Evolutionary conservation across 306 rosid species (phyloP).

Genomic region (Ochetophila trinervis): DNA sequence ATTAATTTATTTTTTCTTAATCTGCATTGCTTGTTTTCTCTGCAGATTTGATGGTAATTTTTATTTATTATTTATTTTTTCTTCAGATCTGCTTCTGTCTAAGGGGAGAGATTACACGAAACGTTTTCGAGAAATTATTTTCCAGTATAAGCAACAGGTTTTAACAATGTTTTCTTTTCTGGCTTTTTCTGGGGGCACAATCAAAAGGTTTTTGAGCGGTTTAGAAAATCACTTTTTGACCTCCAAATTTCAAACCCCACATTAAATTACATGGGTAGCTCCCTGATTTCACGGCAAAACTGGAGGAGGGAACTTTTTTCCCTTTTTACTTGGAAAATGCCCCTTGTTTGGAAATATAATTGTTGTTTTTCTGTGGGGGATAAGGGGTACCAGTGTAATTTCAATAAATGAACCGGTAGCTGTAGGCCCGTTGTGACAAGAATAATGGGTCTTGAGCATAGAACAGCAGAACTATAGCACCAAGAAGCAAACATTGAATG

Average conservation of each 20-base stretch:
- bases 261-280: constrained; percentile 14
- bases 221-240: constrained; percentile 19
- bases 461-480: constrained; percentile 8
- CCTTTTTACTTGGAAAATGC: constrained; percentile 22
- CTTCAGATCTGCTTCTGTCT: constrained; percentile 40
- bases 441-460: constrained; percentile 30
- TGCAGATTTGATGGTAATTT: constrained; percentile 11
- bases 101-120: constrained; percentile 17
- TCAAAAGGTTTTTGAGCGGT: constrained; percentile 19
- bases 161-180: not conserved
- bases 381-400: constrained; percentile 33
- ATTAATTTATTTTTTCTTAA: constrained; percentile 2
- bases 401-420: constrained; percentile 11
- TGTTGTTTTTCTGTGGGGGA: constrained; percentile 1
- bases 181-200: constrained; percentile 26
- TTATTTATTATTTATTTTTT: constrained; percentile 16
- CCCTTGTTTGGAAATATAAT: not conserved
- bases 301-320: constrained; percentile 31
- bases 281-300: constrained; percentile 70
- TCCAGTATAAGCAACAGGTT: not conserved
- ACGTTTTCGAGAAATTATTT: constrained; percentile 1
- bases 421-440: constrained; percentile 42
- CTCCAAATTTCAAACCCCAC: constrained; percentile 32
- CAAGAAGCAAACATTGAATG: constrained; percentile 18
- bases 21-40: constrained; percentile 34